phyloP scores from a whole-genome alignment of 257 asterid genomes.

The Fraxinus pennsylvanica region DNA sequence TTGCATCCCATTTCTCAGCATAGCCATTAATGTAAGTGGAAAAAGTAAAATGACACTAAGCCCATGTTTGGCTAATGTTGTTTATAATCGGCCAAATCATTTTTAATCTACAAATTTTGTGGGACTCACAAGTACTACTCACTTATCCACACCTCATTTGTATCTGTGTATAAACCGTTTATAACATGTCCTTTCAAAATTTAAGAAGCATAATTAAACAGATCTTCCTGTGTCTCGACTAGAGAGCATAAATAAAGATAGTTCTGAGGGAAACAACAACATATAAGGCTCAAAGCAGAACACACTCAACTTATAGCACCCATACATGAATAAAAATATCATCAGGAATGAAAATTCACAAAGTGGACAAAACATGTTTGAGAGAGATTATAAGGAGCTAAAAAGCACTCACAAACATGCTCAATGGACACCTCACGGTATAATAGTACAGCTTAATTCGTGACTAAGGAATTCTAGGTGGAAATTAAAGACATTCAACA shows the following conservation, averaged over 20 bases:
- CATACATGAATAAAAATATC: too few species aligned
- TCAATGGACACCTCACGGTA: background rate
- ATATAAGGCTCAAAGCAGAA: background rate
- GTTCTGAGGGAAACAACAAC: background rate
- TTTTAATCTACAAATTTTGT: too few species aligned
- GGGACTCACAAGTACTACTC: too few species aligned
- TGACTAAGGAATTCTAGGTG: background rate
- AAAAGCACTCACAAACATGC: background rate
- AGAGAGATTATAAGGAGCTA: background rate
- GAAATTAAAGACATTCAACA: background rate
- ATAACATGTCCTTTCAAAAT: background rate
- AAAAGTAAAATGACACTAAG: background rate
- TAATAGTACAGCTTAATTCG: conserved; percentile 13
- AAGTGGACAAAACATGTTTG: background rate
- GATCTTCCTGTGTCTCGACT: background rate
- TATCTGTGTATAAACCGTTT: too few species aligned
- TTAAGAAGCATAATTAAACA: background rate
- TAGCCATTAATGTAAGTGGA: background rate
- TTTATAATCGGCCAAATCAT: too few species aligned
- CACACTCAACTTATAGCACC: background rate
- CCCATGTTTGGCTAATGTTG: too few species aligned
- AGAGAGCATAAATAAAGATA: background rate
- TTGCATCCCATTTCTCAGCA: background rate
- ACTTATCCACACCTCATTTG: too few species aligned
- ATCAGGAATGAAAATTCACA: background rate